Base-by-base conservation (phyloP, 257 asterid species). In the Solanum tarapatanum region DNA sequence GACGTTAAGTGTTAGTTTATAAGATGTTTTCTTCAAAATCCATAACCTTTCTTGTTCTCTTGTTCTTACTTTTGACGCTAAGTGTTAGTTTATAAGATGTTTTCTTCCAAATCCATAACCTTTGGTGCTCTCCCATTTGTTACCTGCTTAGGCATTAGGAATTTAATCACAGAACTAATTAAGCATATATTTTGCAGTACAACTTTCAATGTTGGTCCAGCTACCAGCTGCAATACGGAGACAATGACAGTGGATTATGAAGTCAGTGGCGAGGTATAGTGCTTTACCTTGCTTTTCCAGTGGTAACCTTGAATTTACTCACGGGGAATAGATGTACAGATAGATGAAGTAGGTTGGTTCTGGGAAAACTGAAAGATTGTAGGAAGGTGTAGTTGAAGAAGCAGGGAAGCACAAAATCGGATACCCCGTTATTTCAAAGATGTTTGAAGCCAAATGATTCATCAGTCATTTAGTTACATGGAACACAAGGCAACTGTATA, bases 261-360 rank as follows among this genome's bases (percentile, higher is more conserved):
- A 91, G 91, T 89, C 91, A 94, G 93, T 86, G 99, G 99, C 88
- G 99, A 97, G 99, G 99, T 97, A 93, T 89, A 17, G 80, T 70
- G 41, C 77, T 69, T 73, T 62, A 41, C 84, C 12, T 87, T 85
- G 19, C 74, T 66, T 43, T 75, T 33, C 23, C 39, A 51, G 72
- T 35, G 11, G 77, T 85, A 70, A 75, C 43, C 85, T 85, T 77
- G 76, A 76, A 43, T 43, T 80, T 28, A 37, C 85, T 45, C 69
- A 80, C 4, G n/a, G 19, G 69, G 41, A 48, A 8, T 48, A 80
- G 69, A 80, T 19, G 35, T 80, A 45, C 19, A 10, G 41, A 45
- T 45, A 80, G 26, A 24, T 48, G 9, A 82, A 48, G 85, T 48
- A 48, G 69, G 28, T 33, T 82, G 85, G 85, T 30, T 82, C 30